Evolutionary conservation across 306 rosid genomes (phyloP).

Genomic region (Lablab purpureus): DNA sequence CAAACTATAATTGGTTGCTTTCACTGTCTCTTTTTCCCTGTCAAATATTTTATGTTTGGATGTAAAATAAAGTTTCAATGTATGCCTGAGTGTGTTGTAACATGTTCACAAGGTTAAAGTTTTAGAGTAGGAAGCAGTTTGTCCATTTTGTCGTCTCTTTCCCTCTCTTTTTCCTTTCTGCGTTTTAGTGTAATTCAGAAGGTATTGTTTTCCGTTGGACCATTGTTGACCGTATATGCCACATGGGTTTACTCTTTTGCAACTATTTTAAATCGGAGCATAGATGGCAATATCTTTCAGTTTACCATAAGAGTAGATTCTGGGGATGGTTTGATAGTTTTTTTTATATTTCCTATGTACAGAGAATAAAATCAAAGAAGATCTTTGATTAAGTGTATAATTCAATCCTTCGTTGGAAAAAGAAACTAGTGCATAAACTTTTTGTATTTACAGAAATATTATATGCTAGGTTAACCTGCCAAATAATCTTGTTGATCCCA

Average conservation of each 20-base stretch:
- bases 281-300: not conserved
- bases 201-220: conserved; percentile 23
- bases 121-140: conserved; percentile 24
- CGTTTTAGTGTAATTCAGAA: not conserved
- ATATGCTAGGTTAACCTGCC: conserved; percentile 20
- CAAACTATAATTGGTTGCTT: conserved; percentile 43
- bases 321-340: conserved; percentile 22
- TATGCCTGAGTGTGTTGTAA: conserved; percentile 8
- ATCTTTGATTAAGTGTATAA: conserved; percentile 25
- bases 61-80: conserved; percentile 24
- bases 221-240: conserved; percentile 9
- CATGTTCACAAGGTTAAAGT: conserved; percentile 13
- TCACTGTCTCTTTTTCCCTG: conserved; percentile 7
- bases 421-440: conserved; percentile 13
- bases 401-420: conserved; percentile 11
- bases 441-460: conserved; percentile 13
- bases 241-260: not conserved
- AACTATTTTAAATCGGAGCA: conserved; percentile 6
- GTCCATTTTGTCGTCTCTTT: not conserved
- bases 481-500: conserved; percentile 16
- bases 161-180: not conserved
- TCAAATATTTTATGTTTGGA: conserved; percentile 18
- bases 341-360: conserved; percentile 20
- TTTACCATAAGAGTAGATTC: conserved; percentile 12
- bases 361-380: conserved; percentile 20